Evolutionary conservation across 2,329 filamentous ascomycete genomes (phyloP).

Genomic region (Tolypocladium sp.): DNA sequence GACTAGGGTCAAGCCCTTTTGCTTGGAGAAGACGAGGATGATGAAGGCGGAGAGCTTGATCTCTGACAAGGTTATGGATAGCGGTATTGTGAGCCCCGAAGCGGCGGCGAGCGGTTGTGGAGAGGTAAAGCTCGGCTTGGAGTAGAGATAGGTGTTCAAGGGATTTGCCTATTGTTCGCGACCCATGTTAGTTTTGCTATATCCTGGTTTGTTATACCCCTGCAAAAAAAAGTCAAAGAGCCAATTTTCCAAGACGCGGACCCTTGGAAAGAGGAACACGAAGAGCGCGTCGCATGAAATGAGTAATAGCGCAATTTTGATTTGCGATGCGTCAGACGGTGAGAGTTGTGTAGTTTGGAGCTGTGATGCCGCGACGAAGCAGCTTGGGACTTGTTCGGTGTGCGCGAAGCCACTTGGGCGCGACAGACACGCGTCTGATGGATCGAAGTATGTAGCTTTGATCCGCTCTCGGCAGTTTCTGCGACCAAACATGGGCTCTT

Average conservation of each 20-base stretch:
- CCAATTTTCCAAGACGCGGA: background rate
- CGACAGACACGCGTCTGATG: background rate
- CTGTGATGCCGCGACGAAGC: background rate
- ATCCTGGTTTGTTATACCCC: background rate
- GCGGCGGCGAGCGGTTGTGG: constrained; percentile 86
- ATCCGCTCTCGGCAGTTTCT: no score
- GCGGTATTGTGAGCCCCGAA: constrained; percentile 88
- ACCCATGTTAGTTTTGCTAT: constrained; percentile 36
- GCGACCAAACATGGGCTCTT: background rate
- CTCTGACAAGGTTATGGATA: constrained; percentile 92
- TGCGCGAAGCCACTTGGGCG: background rate
- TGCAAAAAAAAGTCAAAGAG: no score
- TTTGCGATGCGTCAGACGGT: background rate
- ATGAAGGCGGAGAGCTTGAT: constrained; percentile 96
- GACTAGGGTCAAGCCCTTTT: constrained; percentile 92
- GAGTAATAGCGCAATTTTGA: background rate
- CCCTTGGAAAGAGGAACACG: background rate
- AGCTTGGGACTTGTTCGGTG: background rate
- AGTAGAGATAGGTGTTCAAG: constrained; percentile 87
- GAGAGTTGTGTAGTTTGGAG: background rate
- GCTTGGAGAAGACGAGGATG: constrained; percentile 92
- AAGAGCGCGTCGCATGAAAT: constrained; percentile 1
- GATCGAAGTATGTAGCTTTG: background rate
- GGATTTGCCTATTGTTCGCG: constrained; percentile 67
- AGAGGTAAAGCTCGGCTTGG: constrained; percentile 85